Evolutionary conservation across 139 green algal genomes (phyloP), one percentile per base, ranked within the genome.

Genomic region (Chlamydomonas sp.): DNA sequence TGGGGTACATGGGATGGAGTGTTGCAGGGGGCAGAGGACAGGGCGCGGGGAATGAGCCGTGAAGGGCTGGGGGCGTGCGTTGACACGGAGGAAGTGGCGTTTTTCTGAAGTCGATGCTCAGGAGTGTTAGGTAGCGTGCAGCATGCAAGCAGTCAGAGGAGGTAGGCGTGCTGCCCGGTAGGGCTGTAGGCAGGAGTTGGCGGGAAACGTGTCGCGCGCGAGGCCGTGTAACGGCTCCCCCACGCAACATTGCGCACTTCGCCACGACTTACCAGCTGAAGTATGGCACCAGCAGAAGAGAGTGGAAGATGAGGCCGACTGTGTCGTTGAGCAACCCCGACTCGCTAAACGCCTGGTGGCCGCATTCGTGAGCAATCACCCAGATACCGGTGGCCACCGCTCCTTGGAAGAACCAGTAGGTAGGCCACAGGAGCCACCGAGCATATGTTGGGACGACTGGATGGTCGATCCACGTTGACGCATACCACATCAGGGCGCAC

Each of bases 361-460:
- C 96, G 87, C 96, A 98, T 89, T 98, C 96, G 69, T 98, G 96
- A 0, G 95, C 94, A 71, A 97, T 92, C 0, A 98, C 95, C 96
- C 96, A 98, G 10, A 97, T 73, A 58, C 96, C 96, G 3, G 95
- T 97, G 17, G 75, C 79, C 1, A 96, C 91, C 4, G 93, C 95
- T 58, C 95, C 95, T 89, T 95, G 90, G 89, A 78, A 88, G 75
- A 94, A 96, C 95, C 95, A 97, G 90, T 98, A 98, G 14, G 80
- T 2, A 0, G 93, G 93, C 96, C 96, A 98, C 9, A 96, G 81
- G 20, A 94, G 63, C 1, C 85, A 79, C 61, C 82, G 18, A 76
- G 9, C 71, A 4, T n/a, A 86, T 71, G 71, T 63, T 7, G 82
- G 82, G 8, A 86, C 71, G 7, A 61, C 7, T 17, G 74, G 73